These are phyloP conservation scores for Camillea tinctor DNA, from an alignment of 2,329 filamentous ascomycete species.

Conservation along the genomic window DNA sequence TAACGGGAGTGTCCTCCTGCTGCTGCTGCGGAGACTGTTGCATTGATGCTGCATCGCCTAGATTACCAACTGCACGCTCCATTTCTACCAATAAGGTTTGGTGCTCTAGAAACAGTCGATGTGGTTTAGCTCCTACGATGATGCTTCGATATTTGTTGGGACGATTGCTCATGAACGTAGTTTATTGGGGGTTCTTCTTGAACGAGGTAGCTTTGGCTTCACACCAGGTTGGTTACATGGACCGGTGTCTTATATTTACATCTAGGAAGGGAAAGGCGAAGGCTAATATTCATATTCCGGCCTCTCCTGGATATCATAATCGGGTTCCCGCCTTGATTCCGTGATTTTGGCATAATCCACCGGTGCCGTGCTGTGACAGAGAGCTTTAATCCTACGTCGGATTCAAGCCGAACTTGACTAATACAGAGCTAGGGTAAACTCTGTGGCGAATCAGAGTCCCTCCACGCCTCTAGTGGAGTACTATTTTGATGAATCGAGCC, in stretches of 20 bases:
- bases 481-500: constrained; percentile 12
- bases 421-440: background rate
- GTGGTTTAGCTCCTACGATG: background rate
- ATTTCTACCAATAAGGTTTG: background rate
- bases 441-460: background rate
- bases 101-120: background rate
- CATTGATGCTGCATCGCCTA: background rate
- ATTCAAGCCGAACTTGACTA: background rate
- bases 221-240: no score
- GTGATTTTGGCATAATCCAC: background rate
- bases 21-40: background rate
- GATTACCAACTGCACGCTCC: background rate
- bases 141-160: background rate
- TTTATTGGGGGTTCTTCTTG: background rate
- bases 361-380: background rate
- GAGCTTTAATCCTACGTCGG: background rate
- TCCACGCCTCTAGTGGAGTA: background rate
- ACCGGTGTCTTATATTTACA: no score
- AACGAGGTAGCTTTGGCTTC: no score
- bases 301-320: background rate
- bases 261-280: background rate
- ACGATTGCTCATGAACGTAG: background rate
- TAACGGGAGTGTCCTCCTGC: background rate
- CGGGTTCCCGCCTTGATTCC: background rate
- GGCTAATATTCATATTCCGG: background rate